Percentiles rank a stretch among this genome's conserved stretches.
Evolutionary conservation across 179 eudicot genomes (phyloP).

Genomic region (Silene noctiflora): DNA sequence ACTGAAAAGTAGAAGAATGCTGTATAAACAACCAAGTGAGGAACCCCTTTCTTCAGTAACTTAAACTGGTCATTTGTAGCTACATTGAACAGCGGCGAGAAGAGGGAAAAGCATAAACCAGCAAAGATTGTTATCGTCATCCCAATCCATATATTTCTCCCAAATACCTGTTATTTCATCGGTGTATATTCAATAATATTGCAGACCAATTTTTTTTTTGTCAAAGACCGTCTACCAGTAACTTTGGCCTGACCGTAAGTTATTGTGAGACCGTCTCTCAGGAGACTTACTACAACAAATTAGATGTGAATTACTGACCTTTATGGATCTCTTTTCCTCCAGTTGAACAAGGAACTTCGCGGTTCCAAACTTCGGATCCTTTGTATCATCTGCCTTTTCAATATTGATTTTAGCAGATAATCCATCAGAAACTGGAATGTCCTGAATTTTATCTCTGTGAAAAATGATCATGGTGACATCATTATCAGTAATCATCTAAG

Average conservation of each 20-base stretch:
- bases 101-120: slow-evolving; percentile 71
- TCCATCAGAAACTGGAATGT: background rate
- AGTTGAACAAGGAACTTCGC: slow-evolving; percentile 70
- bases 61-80: slow-evolving; percentile 90
- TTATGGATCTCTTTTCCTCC: slow-evolving; percentile 68
- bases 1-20: slow-evolving; percentile 66
- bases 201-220: no score
- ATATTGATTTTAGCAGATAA: slow-evolving; percentile 26
- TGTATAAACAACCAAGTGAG: slow-evolving; percentile 41
- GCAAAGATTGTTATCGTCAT: slow-evolving; percentile 73
- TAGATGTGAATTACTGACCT: slow-evolving; percentile 34
- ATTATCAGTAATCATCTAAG: background rate
- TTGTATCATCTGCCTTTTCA: slow-evolving; percentile 35
- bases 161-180: slow-evolving; percentile 54
- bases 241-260: no score
- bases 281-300: background rate
- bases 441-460: background rate
- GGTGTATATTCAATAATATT: background rate
- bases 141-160: slow-evolving; percentile 66
- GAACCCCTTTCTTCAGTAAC: slow-evolving; percentile 35
- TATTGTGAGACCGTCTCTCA: no score
- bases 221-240: no score
- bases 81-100: slow-evolving; percentile 82
- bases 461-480: background rate
- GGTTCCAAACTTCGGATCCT: slow-evolving; percentile 64